Conservation (phyloP, 805 yeast genomes). For the Teunomyces tritomae region DNA sequence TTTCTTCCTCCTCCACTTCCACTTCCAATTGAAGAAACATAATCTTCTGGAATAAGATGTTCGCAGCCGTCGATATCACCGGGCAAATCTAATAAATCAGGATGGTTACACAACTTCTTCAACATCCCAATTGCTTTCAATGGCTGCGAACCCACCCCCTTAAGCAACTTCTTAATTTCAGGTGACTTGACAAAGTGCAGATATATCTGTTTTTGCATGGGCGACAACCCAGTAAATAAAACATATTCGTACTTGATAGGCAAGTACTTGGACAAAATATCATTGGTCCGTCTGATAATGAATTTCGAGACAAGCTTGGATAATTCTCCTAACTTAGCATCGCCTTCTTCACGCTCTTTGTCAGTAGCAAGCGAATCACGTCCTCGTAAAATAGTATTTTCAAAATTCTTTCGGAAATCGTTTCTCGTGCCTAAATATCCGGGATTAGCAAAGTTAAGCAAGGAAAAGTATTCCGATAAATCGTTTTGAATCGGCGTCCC, state of each 20-base stretch:
- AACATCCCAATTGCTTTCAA: conserved; percentile 84
- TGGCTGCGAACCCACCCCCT: conserved; percentile 75
- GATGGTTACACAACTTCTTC: conserved; percentile 92
- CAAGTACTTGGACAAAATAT: conserved; percentile 85
- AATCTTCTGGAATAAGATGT: conserved; percentile 70
- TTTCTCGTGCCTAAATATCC: conserved; percentile 81
- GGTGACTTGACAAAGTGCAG: conserved; percentile 75
- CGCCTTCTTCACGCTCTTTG: conserved; percentile 67
- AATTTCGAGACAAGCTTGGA: conserved; percentile 79
- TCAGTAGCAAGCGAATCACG: conserved; percentile 90
- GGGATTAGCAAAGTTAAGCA: conserved; percentile 90
- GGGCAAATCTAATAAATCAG: conserved; percentile 74
- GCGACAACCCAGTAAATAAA: conserved; percentile 81
- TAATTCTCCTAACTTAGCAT: conserved; percentile 63
- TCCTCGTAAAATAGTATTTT: conserved; percentile 73
- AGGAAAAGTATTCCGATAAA: conserved; percentile 86
- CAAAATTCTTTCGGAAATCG: conserved; percentile 85
- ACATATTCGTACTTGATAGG: conserved; percentile 98
- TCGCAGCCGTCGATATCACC: conserved; percentile 75
- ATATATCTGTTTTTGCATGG: conserved; percentile 72
- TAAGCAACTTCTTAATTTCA: conserved; percentile 64
- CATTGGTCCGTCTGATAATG: conserved; percentile 93
- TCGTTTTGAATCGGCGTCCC: conserved; percentile 98
- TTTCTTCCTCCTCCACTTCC: conserved; percentile 20
- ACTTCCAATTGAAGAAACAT: conserved; percentile 40